These are phyloP conservation scores for Castanospermum australe DNA, from an alignment of 306 rosid genomes.

Conservation along the genomic window DNA sequence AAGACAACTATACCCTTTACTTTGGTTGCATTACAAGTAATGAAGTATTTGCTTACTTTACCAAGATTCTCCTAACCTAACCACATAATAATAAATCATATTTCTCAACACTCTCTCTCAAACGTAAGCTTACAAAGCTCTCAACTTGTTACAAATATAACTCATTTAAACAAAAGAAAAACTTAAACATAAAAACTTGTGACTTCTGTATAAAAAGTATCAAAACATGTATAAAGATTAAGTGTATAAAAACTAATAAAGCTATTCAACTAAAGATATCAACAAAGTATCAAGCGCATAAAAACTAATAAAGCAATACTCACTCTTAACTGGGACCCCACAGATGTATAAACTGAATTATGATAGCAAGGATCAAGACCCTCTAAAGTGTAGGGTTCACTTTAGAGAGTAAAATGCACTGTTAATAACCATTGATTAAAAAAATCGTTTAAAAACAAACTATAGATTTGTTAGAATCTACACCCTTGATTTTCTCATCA, in stretches of 20 bases:
- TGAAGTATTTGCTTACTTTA: background rate
- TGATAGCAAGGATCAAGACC: no score
- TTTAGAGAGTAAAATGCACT: no score
- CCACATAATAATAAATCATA: slow-evolving; percentile 1
- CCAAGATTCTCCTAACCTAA: background rate
- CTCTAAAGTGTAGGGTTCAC: no score
- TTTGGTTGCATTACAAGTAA: background rate
- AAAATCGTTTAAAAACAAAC: no score
- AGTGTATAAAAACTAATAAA: background rate
- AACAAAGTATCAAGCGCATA: slow-evolving; percentile 9
- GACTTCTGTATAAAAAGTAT: no score
- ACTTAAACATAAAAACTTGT: no score
- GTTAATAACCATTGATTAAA: no score
- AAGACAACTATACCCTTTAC: background rate
- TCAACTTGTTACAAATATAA: no score
- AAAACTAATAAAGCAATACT: background rate
- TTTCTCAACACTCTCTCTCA: slow-evolving; percentile 1
- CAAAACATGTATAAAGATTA: background rate
- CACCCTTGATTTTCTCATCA: no score
- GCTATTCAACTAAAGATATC: background rate
- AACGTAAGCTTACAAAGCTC: no score
- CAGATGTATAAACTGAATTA: background rate
- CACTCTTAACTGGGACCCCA: background rate
- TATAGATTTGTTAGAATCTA: no score
- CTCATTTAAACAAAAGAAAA: no score